Evolutionary conservation across 768 basidiomycete genomes (phyloP), one percentile per base, ranked within the genome.

Genomic region (Heimioporus sp.): DNA sequence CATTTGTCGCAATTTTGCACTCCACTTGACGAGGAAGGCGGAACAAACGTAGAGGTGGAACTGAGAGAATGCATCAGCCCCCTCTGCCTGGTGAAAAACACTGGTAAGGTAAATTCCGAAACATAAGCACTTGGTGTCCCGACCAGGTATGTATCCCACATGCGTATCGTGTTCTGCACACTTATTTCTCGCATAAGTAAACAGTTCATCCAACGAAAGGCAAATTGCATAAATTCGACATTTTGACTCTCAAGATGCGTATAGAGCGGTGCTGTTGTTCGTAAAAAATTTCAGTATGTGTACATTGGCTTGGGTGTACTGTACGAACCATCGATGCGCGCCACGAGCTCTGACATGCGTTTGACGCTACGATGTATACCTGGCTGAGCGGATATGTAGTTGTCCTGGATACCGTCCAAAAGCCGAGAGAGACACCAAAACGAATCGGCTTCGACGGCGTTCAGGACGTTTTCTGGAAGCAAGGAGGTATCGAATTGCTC

Each of bases 181-280:
- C 89, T 96, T 58, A 99, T 90, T 74, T 98, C 97, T 51, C 97
- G 81, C 96, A 99, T 98, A 53, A 98, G 78, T 46, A 99, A 72
- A 66, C 97, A 98, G 64, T 99, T 98, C 94, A 99, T 98, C 97
- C 97, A 99, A 46, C 97, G 81, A 73, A 99, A 99, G 36, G 97
- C 96, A 62, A 99, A 99, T 67, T 99, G 97, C 87, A 99, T 97
- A 65, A 97, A 99, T 74, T 98, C 95, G 59, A 99, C 94, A 62
- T 90, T 91, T 71, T 99, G 88, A 11, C 85, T 73, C 55, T 87
- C 86, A 46, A 99, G 79, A 71, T 99, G 97, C 8, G 81, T 73
- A 5, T 86, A 79, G n/a, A 99, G 80, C 2, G 93, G 92, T 17
- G 87, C 92, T 96, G 35, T 51, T 15, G 31, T 52, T 46, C 9